These are phyloP conservation scores for Westerdykella sp. DNA, from an alignment of 2,329 filamentous ascomycete genomes.

Conservation along the genomic window DNA sequence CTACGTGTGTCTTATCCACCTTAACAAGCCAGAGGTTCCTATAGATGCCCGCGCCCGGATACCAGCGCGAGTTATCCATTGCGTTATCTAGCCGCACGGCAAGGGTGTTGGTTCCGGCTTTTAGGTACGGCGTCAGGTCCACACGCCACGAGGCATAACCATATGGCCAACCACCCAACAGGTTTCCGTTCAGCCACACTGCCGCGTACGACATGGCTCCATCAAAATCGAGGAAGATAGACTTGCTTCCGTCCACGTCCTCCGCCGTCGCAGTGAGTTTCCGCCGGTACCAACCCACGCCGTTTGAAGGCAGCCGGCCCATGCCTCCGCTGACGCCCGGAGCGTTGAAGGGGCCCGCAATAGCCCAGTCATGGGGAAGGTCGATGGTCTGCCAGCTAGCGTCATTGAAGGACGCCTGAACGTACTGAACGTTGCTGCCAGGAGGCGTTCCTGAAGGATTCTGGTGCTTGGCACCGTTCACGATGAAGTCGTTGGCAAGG, in stretches of 20 bases:
- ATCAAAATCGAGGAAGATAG: slow-evolving; percentile 45
- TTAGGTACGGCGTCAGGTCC: too few relatives aligned
- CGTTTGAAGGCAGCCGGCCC: slow-evolving; percentile 47
- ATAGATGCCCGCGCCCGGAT: too few relatives aligned
- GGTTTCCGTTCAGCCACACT: slow-evolving; percentile 48
- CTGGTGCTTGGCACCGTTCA: too few relatives aligned
- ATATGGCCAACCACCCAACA: slow-evolving; percentile 50
- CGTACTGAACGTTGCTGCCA: too few relatives aligned
- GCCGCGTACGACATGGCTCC: slow-evolving; percentile 49
- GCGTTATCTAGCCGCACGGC: too few relatives aligned
- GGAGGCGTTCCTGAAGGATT: too few relatives aligned
- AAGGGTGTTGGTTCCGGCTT: too few relatives aligned
- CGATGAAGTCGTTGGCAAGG: too few relatives aligned
- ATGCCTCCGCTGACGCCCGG: slow-evolving; percentile 36
- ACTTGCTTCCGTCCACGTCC: slow-evolving; percentile 31
- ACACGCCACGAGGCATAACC: slow-evolving; percentile 29
- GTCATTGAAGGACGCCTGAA: slow-evolving; percentile 31
- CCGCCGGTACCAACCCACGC: slow-evolving; percentile 50
- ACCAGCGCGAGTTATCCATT: too few relatives aligned
- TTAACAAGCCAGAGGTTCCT: too few relatives aligned
- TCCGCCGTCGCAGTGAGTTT: slow-evolving; percentile 28
- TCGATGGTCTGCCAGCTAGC: slow-evolving; percentile 38
- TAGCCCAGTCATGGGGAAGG: slow-evolving; percentile 48
- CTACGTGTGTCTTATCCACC: too few relatives aligned
- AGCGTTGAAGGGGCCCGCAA: slow-evolving; percentile 41